These are phyloP conservation scores for Cardiospermum halicacabum DNA, from an alignment of 345 rosid genomes.

Conservation along the genomic window DNA sequence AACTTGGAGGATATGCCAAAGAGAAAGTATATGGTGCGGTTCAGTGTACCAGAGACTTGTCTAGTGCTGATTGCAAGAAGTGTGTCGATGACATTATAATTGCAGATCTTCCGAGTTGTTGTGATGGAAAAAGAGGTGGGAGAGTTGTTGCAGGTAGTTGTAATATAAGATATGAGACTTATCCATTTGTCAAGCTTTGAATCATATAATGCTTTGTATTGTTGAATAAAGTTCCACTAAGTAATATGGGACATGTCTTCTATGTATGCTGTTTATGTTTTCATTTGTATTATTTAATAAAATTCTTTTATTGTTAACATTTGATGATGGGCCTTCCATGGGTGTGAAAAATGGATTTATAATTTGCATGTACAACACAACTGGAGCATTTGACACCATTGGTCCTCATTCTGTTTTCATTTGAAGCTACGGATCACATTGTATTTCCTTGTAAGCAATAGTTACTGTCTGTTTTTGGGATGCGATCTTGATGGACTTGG, in stretches of 20 bases:
- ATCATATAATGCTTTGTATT: slow-evolving; percentile 5
- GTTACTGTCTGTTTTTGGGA: no score
- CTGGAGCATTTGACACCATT: no score
- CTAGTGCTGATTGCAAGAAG: slow-evolving; percentile 32
- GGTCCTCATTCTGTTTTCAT: no score
- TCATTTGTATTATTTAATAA: background rate
- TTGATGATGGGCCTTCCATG: no score
- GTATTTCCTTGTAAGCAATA: no score
- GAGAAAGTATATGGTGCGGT: slow-evolving; percentile 45
- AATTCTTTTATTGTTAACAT: background rate
- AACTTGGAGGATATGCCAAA: slow-evolving; percentile 5
- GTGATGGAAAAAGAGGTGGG: slow-evolving; percentile 70
- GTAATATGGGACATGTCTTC: background rate
- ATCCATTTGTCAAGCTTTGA: slow-evolving; percentile 43
- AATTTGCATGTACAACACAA: no score
- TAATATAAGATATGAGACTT: slow-evolving; percentile 62
- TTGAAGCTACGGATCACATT: no score
- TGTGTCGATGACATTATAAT: slow-evolving; percentile 50
- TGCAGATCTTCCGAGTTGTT: slow-evolving; percentile 48
- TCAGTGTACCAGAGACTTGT: slow-evolving; percentile 65
- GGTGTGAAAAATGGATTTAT: no score
- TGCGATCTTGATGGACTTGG: no score
- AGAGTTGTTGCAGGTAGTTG: slow-evolving; percentile 58
- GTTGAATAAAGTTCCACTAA: background rate
- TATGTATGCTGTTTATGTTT: background rate